Evolutionary conservation across 345 rosid genomes (phyloP).

Genomic region (Erucastrum elatum): DNA sequence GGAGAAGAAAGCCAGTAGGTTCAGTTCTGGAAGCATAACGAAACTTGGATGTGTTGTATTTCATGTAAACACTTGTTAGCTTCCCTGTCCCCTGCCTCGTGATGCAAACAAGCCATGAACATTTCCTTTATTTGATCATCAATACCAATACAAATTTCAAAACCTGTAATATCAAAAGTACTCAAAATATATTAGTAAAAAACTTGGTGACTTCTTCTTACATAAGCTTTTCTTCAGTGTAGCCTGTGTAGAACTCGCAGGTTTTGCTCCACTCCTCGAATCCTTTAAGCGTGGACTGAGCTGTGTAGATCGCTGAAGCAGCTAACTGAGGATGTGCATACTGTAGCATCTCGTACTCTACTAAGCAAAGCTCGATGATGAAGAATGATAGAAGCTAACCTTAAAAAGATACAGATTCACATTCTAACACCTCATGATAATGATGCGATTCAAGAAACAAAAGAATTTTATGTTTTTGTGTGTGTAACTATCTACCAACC

Average conservation of each 20-base stretch:
- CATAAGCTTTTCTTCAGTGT: too few relatives aligned
- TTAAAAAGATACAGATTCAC: conserved; percentile 43
- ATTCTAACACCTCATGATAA: too few relatives aligned
- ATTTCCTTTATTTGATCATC: conserved; percentile 55
- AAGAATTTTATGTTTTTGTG: too few relatives aligned
- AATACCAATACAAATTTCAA: conserved; percentile 2
- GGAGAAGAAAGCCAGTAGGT: conserved; percentile 63
- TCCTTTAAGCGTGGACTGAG: too few relatives aligned
- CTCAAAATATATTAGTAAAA: neutral
- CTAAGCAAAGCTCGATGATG: conserved; percentile 56
- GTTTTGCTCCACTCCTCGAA: too few relatives aligned
- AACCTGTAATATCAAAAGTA: neutral
- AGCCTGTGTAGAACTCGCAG: too few relatives aligned
- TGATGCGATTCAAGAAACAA: too few relatives aligned
- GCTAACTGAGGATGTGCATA: too few relatives aligned
- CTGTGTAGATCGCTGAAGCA: too few relatives aligned
- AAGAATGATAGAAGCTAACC: conserved; percentile 81
- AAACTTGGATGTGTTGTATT: conserved; percentile 73
- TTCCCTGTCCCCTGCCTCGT: conserved; percentile 78
- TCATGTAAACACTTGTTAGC: conserved; percentile 76
- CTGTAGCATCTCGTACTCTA: conserved; percentile 61
- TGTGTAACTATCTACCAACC: conserved; percentile 39
- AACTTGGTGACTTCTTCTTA: too few relatives aligned
- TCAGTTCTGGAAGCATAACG: conserved; percentile 68
- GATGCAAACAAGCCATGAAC: conserved; percentile 83